Base-by-base conservation (phyloP, 2,329 filamentous ascomycete species). In the Rutstroemia sp. region DNA sequence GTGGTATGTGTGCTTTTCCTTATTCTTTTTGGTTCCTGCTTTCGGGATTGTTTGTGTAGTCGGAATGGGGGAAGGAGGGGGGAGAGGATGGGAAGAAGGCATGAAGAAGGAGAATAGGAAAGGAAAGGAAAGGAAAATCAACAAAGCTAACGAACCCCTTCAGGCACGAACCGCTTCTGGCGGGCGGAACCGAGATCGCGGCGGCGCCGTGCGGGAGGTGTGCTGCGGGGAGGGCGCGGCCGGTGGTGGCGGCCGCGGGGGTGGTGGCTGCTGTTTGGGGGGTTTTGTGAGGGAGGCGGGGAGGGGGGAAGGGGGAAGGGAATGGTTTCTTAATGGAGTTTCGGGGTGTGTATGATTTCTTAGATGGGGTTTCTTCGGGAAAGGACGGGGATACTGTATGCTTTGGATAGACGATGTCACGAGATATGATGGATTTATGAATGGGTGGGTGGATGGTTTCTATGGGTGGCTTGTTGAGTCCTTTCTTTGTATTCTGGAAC, bases 111-210 rank as follows among this genome's bases (percentile, higher is more conserved):
- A 16, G 8, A 3, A 10, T 8, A 17, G 2, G 16, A 14, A 48
- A 8, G 19, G 10, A 30, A 7, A 8, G 27, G 9, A 30, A 30
- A 10, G 19, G 19, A 12, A 7, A 4, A 45, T 2, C 23, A 23
- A 23, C 23, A 23, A 2, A 21, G 12, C 36, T 30, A 2, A 21
- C 23, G 36, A 47, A n/a, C 21, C 14, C 4, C 25, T 9, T 5
- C 2, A 61, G 61, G 58, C 65, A 67, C 59, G 65, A 68, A 48
- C 65, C 63, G 1, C 57, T 68, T 5, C 48, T 65, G 8, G 62
- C 62, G 14, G 66, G 66, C 1, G 66, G 66, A 7, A 58, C 58
- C 48, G 65, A 68, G 34, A 65, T 68, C 48, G 61, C 64, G 7
- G 61, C 54, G 8, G 62, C 60, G 9, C 23, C 21, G 23, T 57